Base-by-base conservation (phyloP, 192 early-diverging fungal genomes). In the Dispira simplex region DNA sequence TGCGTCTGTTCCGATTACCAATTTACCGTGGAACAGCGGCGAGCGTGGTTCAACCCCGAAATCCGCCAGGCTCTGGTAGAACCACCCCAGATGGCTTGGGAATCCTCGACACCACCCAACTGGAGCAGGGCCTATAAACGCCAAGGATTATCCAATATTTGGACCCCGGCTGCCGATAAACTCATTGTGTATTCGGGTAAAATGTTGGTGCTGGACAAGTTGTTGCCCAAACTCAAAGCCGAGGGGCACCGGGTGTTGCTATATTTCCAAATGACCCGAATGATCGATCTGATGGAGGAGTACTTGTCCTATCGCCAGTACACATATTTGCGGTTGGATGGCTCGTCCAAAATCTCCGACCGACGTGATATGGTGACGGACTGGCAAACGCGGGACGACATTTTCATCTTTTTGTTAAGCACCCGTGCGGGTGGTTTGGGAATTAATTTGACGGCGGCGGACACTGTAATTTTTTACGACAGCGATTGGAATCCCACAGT, bases 401-500 rank as follows among this genome's bases (percentile, higher is more conserved):
- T 91, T 32, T 94, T 94, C 63, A 85, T 89, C 47, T 92, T 90
- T 60, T 70, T 90, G 74, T 81, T 90, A 39, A 86, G 84, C 72
- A 90, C 89, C 4, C 80, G 90, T 64, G 90, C 90, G 39, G 90
- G 90, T 73, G 90, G 90, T 9, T 73, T 95, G 46, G 92, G 90
- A 63, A 90, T 92, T 66, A 94, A 94, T 64, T 83, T 91, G 71
- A 93, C 91, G 2, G 90, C 89, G 0, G 90, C 89, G 1, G 90
- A 93, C 67, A 90, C 89, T 4, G 88, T 90, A 11, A 90, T 90
- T 64, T 90, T 90, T 74, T 89, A 87, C 63, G 87, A 89, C 69
- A 88, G 83, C 55, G 90, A 92, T 69, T 92, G 90, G 90, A 92
- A 92, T 65, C 90, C 90, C 14, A 92, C 90, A 0, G 88, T 90